Percentiles rank a stretch among this genome's conserved stretches.
Evolutionary conservation across 2,329 filamentous ascomycete species (phyloP).

Genomic region (Cadophora luteo-olivacea): DNA sequence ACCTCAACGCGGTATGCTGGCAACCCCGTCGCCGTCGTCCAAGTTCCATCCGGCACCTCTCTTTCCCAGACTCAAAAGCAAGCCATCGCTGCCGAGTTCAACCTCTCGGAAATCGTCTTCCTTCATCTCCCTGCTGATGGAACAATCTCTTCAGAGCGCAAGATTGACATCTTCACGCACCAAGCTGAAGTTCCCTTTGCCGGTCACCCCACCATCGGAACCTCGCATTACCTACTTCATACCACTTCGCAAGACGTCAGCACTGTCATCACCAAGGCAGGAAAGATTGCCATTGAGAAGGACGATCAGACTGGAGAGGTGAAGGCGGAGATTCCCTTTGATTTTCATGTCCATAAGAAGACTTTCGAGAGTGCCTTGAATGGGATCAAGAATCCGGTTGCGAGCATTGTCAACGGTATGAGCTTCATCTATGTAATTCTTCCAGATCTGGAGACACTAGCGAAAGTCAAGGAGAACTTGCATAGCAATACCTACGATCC

Average conservation of each 20-base stretch:
- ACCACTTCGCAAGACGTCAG: conserved; percentile 18
- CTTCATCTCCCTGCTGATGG: conserved; percentile 49
- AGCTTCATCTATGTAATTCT: conserved; percentile 71
- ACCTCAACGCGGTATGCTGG: conserved; percentile 58
- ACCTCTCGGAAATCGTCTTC: conserved; percentile 69
- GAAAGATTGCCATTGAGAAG: conserved; percentile 42
- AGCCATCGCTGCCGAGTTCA: conserved; percentile 66
- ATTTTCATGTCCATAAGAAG: conserved; percentile 64
- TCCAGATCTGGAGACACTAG: conserved; percentile 64
- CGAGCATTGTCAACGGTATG: conserved; percentile 76
- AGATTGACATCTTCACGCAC: conserved; percentile 62
- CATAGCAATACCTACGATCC: conserved; percentile 29
- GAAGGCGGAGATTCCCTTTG: conserved; percentile 70
- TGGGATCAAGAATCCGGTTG: conserved; percentile 33
- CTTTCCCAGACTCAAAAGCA: conserved; percentile 62
- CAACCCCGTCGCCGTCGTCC: conserved; percentile 67
- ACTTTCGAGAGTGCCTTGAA: conserved; percentile 52
- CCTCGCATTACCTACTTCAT: conserved; percentile 55
- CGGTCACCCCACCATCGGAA: conserved; percentile 62
- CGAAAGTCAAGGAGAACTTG: conserved; percentile 49
- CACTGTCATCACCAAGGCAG: conserved; percentile 55
- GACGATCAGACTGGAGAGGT: conserved; percentile 14
- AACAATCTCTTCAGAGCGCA: conserved; percentile 42
- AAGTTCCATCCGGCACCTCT: conserved; percentile 50
- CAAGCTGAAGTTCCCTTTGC: conserved; percentile 63